Conservation (phyloP, 2,329 filamentous ascomycete genomes). For the Exophiala viscosa region DNA sequence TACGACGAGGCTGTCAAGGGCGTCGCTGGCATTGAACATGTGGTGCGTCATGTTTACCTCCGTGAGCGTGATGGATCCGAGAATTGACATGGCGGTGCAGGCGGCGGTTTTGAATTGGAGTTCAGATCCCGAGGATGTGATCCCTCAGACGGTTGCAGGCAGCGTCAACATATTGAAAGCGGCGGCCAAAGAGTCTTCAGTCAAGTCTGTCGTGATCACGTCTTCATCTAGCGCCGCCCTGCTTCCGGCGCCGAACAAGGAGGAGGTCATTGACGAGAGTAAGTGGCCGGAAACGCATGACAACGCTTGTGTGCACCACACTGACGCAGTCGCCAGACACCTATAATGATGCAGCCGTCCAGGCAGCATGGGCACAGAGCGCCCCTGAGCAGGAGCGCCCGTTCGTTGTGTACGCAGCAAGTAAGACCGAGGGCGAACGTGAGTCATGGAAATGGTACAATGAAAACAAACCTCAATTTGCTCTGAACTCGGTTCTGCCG, state of each 20-base stretch:
- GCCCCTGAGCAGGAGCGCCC: conserved; percentile 31
- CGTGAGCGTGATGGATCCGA: not conserved
- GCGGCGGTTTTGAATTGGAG: conserved; percentile 32
- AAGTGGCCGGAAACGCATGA: no score
- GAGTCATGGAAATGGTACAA: conserved; percentile 39
- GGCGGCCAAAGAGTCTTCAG: conserved; percentile 18
- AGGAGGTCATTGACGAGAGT: conserved; percentile 3
- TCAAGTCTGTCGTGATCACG: conserved; percentile 30
- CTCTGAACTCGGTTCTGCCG: conserved; percentile 28
- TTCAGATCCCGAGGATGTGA: conserved; percentile 36
- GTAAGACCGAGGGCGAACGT: conserved; percentile 39
- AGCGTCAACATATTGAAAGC: not conserved
- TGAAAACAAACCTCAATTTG: conserved; percentile 30
- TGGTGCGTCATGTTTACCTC: conserved; percentile 11
- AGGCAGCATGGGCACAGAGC: conserved; percentile 35
- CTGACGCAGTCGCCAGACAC: conserved; percentile 21
- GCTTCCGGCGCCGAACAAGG: conserved; percentile 37
- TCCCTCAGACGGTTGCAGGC: conserved; percentile 29
- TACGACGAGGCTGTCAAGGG: conserved; percentile 32
- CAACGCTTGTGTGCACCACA: not conserved
- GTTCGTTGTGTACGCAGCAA: conserved; percentile 36
- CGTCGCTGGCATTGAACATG: conserved; percentile 37
- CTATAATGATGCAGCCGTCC: conserved; percentile 36
- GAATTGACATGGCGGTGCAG: not conserved
- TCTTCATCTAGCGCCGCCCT: conserved; percentile 28